phyloP scores from a whole-genome alignment of 768 basidiomycete species.

The Pholiota conissans region DNA sequence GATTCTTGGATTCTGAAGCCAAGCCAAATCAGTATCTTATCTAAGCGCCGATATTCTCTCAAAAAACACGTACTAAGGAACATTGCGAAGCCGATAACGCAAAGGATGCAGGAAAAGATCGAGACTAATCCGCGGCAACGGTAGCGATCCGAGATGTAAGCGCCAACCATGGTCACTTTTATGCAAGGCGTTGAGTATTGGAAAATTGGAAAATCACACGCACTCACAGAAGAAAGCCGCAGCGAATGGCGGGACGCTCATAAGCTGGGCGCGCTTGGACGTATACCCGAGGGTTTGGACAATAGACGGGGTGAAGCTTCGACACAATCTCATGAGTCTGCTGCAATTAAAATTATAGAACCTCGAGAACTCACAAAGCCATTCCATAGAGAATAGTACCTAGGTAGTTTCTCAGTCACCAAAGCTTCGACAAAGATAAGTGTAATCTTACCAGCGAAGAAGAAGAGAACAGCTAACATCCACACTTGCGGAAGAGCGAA shows the following conservation, averaged over 20 bases:
- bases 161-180: constrained; percentile 33
- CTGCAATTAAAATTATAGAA: not conserved
- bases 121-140: constrained; percentile 47
- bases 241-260: constrained; percentile 61
- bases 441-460: constrained; percentile 45
- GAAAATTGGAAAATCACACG: not conserved
- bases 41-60: not conserved
- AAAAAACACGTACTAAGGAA: constrained; percentile 48
- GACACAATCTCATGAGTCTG: not conserved
- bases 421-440: not conserved
- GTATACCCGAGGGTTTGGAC: constrained; percentile 61
- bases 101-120: constrained; percentile 43
- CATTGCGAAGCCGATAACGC: constrained; percentile 52
- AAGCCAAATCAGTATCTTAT: not conserved
- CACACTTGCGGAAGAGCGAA: constrained; percentile 55
- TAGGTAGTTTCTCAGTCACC: not conserved
- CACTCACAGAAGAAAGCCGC: constrained; percentile 47
- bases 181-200: not conserved
- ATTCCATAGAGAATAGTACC: constrained; percentile 39
- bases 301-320: constrained; percentile 73
- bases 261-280: constrained; percentile 54
- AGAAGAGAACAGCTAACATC: constrained; percentile 49
- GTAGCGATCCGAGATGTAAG: constrained; percentile 54
- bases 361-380: constrained; percentile 41
- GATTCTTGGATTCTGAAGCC: constrained; percentile 33